Percentiles rank a stretch among this genome's conserved stretches.
Conservation (phyloP, 805 yeast genomes). For the Clavispora fructus region DNA sequence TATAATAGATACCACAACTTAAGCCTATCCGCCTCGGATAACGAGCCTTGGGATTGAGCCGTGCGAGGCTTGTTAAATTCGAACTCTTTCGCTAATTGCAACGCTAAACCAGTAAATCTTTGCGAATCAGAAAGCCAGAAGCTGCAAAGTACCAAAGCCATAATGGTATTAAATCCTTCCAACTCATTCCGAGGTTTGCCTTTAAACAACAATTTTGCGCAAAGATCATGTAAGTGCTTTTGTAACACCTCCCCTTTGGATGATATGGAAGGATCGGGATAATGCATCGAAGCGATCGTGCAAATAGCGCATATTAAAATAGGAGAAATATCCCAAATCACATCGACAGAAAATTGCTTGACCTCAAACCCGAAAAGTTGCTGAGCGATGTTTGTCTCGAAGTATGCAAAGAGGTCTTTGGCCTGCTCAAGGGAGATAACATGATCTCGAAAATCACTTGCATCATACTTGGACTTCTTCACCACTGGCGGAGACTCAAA, state of each 20-base stretch:
- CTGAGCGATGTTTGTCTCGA: constrained; percentile 52
- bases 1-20: constrained; percentile 65
- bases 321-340: constrained; percentile 52
- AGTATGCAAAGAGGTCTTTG: constrained; percentile 44
- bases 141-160: constrained; percentile 60
- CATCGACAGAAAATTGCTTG: constrained; percentile 42
- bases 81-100: constrained; percentile 58
- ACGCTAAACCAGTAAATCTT: constrained; percentile 60
- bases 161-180: constrained; percentile 55
- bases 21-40: constrained; percentile 34
- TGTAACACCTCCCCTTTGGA: constrained; percentile 24
- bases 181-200: constrained; percentile 38
- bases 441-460: constrained; percentile 26
- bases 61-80: constrained; percentile 33
- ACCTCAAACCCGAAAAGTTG: constrained; percentile 65
- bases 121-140: constrained; percentile 65
- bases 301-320: constrained; percentile 55
- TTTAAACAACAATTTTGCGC: constrained; percentile 28
- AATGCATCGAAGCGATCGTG: constrained; percentile 59
- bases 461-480: background rate
- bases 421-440: constrained; percentile 38
- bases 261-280: constrained; percentile 34
- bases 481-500: background rate
- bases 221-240: constrained; percentile 26
- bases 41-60: background rate